These are phyloP conservation scores for Cladobotryum protrusum DNA, from an alignment of 2,329 filamentous ascomycete genomes.

Conservation along the genomic window DNA sequence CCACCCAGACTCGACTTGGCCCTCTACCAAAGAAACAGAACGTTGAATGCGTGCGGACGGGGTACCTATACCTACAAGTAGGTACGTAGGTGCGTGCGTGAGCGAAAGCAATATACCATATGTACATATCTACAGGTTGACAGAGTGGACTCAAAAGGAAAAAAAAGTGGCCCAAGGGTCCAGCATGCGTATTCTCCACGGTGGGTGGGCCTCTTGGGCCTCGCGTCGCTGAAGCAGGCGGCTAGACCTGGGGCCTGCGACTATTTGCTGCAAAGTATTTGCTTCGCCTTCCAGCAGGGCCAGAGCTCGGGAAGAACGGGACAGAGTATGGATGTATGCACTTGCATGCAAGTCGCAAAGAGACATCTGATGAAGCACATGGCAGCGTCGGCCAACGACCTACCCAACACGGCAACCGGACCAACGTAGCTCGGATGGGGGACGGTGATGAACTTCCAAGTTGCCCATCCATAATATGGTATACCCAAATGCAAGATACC, in stretches of 20 bases:
- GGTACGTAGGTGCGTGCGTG: not conserved
- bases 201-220: not conserved
- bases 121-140: too few relatives aligned
- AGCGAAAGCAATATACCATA: too few relatives aligned
- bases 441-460: too few relatives aligned
- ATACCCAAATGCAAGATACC: too few relatives aligned
- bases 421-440: too few relatives aligned
- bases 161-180: conserved; percentile 1
- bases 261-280: not conserved
- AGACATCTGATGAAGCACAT: too few relatives aligned
- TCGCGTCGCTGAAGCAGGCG: not conserved
- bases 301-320: not conserved
- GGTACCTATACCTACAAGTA: not conserved
- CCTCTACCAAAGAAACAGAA: not conserved
- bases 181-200: not conserved
- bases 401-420: too few relatives aligned
- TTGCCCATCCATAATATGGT: too few relatives aligned
- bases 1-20: conserved; percentile 9
- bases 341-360: too few relatives aligned
- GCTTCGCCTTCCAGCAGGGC: not conserved
- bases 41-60: not conserved
- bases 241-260: not conserved
- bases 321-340: not conserved
- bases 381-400: too few relatives aligned
- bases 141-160: not conserved